phyloP scores from a whole-genome alignment of 176 grass and related monocot genomes.

The Oryza longistaminata region DNA sequence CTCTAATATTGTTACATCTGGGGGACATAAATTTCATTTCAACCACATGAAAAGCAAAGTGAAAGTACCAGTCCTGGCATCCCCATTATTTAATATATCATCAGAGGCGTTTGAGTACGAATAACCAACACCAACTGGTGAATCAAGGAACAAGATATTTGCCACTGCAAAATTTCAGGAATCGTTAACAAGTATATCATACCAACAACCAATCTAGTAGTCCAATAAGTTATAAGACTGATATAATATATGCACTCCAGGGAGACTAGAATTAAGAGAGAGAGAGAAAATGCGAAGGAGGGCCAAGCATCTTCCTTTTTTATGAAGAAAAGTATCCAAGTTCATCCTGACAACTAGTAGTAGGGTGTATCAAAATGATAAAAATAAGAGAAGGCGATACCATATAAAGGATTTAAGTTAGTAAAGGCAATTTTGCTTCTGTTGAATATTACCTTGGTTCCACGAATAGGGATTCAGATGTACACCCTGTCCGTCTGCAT shows the following conservation, averaged over 20 bases:
- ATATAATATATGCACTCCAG: background rate
- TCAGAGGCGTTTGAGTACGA: conserved; percentile 91
- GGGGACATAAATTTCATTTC: conserved; percentile 9
- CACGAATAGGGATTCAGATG: conserved; percentile 89
- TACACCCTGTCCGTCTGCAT: conserved; percentile 77
- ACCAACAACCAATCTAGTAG: conserved; percentile 31
- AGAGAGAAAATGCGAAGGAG: background rate
- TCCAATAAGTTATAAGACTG: conserved; percentile 9
- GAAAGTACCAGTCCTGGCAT: conserved; percentile 77
- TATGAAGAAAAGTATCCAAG: background rate
- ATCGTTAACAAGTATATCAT: conserved; percentile 33
- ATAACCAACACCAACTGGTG: conserved; percentile 94
- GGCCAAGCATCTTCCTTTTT: background rate
- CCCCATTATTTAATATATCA: conserved; percentile 72
- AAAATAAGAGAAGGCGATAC: background rate
- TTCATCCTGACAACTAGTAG: background rate
- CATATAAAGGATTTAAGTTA: conserved; percentile 20
- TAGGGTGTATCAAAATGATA: background rate
- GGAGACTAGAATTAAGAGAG: background rate
- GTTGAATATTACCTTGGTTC: conserved; percentile 74
- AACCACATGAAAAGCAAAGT: conserved; percentile 19
- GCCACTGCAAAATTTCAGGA: conserved; percentile 61
- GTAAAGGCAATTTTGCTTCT: background rate
- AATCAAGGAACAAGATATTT: conserved; percentile 94
- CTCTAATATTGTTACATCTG: conserved; percentile 15